phyloP scores from a whole-genome alignment of 225 moss, liverwort and hornwort genomes.

The Pseudoscleropodium purum region DNA sequence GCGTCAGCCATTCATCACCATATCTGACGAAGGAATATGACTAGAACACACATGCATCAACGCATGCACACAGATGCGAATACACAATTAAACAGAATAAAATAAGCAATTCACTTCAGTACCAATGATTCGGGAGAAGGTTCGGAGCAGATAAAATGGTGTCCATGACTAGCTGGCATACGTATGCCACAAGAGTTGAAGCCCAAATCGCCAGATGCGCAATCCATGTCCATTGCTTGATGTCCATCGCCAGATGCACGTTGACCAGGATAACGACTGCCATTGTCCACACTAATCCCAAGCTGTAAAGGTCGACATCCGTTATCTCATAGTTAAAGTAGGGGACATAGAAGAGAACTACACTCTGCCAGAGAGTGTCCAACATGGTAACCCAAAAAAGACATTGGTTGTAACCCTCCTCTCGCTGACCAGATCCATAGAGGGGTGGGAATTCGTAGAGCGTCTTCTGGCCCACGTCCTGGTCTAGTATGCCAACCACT shows the following conservation, averaged over 20 bases:
- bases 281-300: conserved; percentile 68
- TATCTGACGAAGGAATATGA: neutral
- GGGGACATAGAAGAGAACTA: conserved; percentile 71
- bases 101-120: neutral
- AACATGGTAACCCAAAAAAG: conserved; percentile 83
- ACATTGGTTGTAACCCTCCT: conserved; percentile 58
- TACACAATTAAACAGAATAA: neutral
- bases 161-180: conserved; percentile 59
- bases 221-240: conserved; percentile 66
- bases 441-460: conserved; percentile 50
- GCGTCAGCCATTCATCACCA: neutral
- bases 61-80: neutral
- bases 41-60: neutral
- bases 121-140: conserved; percentile 56
- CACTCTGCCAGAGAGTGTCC: conserved; percentile 86
- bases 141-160: neutral
- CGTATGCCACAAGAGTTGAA: conserved; percentile 52
- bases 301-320: conserved; percentile 52
- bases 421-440: conserved; percentile 71
- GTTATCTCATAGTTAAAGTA: conserved; percentile 40
- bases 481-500: conserved; percentile 63
- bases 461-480: conserved; percentile 63
- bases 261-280: conserved; percentile 79
- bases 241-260: conserved; percentile 81
- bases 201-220: conserved; percentile 68